Evolutionary conservation across 2,329 filamentous ascomycete genomes (phyloP).

Genomic region (Colletotrichum theobromicola): DNA sequence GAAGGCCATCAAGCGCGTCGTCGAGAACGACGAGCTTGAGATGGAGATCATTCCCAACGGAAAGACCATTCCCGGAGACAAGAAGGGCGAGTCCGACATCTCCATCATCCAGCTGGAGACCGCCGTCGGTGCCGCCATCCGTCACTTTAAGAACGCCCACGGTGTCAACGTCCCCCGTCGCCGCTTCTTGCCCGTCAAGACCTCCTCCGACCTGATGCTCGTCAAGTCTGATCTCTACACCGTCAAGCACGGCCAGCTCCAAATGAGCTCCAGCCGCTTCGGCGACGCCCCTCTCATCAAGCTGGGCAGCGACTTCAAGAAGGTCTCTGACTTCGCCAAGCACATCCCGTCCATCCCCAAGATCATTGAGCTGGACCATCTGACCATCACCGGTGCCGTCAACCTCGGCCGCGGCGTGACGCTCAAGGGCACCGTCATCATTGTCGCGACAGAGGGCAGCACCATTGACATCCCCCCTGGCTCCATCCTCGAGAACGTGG

Average conservation of each 20-base stretch:
- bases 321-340: slow-evolving; percentile 96
- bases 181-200: slow-evolving; percentile 99
- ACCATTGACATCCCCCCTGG: slow-evolving; percentile 98
- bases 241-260: slow-evolving; percentile 95
- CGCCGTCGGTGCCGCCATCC: slow-evolving; percentile 96
- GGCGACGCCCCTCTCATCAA: slow-evolving; percentile 98
- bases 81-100: slow-evolving; percentile 99
- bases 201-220: slow-evolving; percentile 98
- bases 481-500: slow-evolving; percentile 97
- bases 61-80: slow-evolving; percentile 97
- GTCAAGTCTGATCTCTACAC: slow-evolving; percentile 99
- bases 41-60: slow-evolving; percentile 99
- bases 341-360: slow-evolving; percentile 87
- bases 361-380: slow-evolving; percentile 90
- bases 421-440: slow-evolving; percentile 98
- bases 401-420: slow-evolving; percentile 96
- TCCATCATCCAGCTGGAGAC: slow-evolving; percentile 99
- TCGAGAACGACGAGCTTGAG: slow-evolving; percentile 96
- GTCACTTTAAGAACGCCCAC: slow-evolving; percentile 98
- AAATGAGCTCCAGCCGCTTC: slow-evolving; percentile 96
- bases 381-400: slow-evolving; percentile 97
- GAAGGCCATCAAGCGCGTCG: slow-evolving; percentile 95
- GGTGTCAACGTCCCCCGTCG: slow-evolving; percentile 98
- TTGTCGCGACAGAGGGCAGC: slow-evolving; percentile 95
- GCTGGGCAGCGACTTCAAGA: slow-evolving; percentile 99